Evolutionary conservation across 768 basidiomycete genomes (phyloP).

Genomic region (Collybia sp.): DNA sequence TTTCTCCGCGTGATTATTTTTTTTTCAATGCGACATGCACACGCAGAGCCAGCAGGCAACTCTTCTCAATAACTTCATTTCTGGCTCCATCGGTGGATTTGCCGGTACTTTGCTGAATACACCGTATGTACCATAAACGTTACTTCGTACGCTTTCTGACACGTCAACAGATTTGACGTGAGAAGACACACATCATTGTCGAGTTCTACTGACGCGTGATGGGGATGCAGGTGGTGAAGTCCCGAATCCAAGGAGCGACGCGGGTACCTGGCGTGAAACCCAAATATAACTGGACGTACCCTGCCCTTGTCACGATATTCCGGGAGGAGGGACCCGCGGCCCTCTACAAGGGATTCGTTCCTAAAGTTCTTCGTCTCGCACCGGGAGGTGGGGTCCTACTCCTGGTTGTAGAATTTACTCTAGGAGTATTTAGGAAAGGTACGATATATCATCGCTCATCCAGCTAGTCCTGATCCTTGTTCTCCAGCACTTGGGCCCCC

Average conservation of each 20-base stretch:
- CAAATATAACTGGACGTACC: conserved; percentile 96
- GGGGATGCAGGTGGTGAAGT: conserved; percentile 54
- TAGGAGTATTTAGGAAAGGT: conserved; percentile 75
- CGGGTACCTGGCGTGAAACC: conserved; percentile 66
- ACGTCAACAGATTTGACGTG: conserved; percentile 40
- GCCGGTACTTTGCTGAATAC: conserved; percentile 90
- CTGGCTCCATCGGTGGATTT: conserved; percentile 87
- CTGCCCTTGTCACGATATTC: conserved; percentile 75
- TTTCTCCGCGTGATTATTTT: background rate
- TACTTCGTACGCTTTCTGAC: background rate
- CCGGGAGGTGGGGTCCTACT: conserved; percentile 94
- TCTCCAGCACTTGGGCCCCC: conserved; percentile 41
- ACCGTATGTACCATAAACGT: conserved; percentile 47
- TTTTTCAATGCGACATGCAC: background rate
- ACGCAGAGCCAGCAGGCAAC: conserved; percentile 58
- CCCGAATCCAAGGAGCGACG: conserved; percentile 80
- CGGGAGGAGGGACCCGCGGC: conserved; percentile 85
- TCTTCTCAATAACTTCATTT: conserved; percentile 88
- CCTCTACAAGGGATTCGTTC: conserved; percentile 92
- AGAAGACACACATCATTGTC: conserved; percentile 7
- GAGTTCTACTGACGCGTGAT: background rate
- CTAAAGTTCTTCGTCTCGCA: conserved; percentile 92
- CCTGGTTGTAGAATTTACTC: conserved; percentile 87
- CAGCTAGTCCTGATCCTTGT: background rate
- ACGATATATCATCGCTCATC: conserved; percentile 10